phyloP scores from a whole-genome alignment of 768 basidiomycete genomes.

The Tulasnella sp. region DNA sequence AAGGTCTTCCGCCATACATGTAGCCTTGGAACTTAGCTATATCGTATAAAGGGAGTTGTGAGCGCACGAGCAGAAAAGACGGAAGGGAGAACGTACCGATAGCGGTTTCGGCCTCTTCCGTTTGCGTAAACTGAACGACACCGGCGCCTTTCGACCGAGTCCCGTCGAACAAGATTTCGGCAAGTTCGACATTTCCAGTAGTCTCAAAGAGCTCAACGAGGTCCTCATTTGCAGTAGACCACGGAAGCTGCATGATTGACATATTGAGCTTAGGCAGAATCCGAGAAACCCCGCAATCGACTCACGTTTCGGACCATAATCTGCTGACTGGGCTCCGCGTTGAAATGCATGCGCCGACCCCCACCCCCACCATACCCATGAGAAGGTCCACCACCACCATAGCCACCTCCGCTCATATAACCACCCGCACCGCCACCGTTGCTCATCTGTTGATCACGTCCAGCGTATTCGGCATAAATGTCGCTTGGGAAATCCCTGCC shows the following conservation, averaged over 20 bases:
- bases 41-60: not conserved
- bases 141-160: constrained; percentile 90
- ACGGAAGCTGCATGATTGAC: constrained; percentile 60
- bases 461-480: constrained; percentile 86
- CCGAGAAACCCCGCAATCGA: constrained; percentile 25
- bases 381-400: constrained; percentile 33
- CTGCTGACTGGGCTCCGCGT: constrained; percentile 83
- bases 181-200: constrained; percentile 87
- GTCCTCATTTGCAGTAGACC: constrained; percentile 99
- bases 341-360: constrained; percentile 18
- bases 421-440: constrained; percentile 22
- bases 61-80: not conserved
- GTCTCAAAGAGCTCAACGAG: constrained; percentile 97
- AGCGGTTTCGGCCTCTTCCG: constrained; percentile 86
- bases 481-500: constrained; percentile 77
- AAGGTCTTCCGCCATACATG: constrained; percentile 85
- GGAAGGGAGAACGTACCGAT: constrained; percentile 49
- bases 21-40: constrained; percentile 93
- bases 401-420: constrained; percentile 14
- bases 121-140: constrained; percentile 88
- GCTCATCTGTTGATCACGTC: constrained; percentile 58
- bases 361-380: constrained; percentile 32
- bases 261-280: not conserved
- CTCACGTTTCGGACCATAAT: constrained; percentile 98
- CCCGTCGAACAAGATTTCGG: constrained; percentile 91